Conservation (phyloP, 1,284 basidiomycete species). For the Pseudozyma thailandica region DNA sequence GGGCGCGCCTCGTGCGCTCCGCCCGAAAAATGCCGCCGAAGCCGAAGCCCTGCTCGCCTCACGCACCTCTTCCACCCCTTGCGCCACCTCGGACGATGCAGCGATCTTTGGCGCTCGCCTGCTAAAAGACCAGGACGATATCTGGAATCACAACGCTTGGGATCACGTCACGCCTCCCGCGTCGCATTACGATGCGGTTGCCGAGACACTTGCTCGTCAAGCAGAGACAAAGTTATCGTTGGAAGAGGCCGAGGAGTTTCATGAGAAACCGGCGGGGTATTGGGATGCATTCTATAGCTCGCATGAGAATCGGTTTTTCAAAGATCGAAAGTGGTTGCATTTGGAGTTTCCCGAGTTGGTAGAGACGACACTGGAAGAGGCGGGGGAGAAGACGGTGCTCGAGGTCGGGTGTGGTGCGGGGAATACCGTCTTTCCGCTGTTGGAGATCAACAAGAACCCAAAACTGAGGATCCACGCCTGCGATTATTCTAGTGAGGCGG, state of each 20-base stretch:
- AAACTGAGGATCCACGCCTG: constrained; percentile 80
- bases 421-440: constrained; percentile 90
- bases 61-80: background rate
- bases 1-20: constrained; percentile 8
- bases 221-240: constrained; percentile 49
- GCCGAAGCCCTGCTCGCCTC: constrained; percentile 39
- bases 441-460: constrained; percentile 84
- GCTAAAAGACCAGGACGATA: constrained; percentile 38
- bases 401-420: constrained; percentile 73
- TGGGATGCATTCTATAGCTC: constrained; percentile 64
- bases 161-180: constrained; percentile 62
- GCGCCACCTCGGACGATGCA: background rate
- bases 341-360: constrained; percentile 65
- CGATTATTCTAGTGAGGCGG: constrained; percentile 89
- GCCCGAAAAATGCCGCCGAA: constrained; percentile 48
- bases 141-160: constrained; percentile 65
- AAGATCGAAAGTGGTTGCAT: constrained; percentile 65
- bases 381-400: constrained; percentile 47
- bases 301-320: constrained; percentile 66
- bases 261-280: constrained; percentile 49
- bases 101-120: constrained; percentile 55
- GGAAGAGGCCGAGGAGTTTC: constrained; percentile 54
- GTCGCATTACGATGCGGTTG: constrained; percentile 48
- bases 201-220: constrained; percentile 47
- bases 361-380: constrained; percentile 43